Evolutionary conservation across 768 basidiomycete genomes (phyloP).

Genomic region (Russula abietina): DNA sequence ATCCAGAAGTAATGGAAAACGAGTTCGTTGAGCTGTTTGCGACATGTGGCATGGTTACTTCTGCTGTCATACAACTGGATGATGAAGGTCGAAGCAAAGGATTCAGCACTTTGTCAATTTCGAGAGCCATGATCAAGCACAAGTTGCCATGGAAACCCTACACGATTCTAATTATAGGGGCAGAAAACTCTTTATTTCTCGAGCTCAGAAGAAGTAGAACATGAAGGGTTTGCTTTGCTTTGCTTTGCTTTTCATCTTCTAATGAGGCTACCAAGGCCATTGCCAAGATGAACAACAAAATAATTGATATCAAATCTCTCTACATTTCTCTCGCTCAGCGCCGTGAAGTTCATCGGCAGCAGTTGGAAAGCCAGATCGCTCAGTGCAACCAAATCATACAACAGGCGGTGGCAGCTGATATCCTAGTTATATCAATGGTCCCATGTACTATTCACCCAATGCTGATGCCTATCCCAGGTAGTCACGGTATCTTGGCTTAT

Average conservation of each 20-base stretch:
- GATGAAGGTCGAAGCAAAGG: conserved; percentile 92
- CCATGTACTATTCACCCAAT: conserved; percentile 80
- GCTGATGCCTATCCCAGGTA: conserved; percentile 68
- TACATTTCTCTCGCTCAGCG: conserved; percentile 99
- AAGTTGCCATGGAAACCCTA: conserved; percentile 80
- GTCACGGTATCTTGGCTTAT: conserved; percentile 74
- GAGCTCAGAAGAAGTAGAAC: conserved; percentile 97
- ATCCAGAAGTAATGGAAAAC: conserved; percentile 72
- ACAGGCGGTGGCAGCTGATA: conserved; percentile 84
- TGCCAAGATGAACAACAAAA: conserved; percentile 99
- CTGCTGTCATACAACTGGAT: conserved; percentile 77
- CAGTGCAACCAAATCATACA: conserved; percentile 97
- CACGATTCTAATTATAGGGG: conserved; percentile 82
- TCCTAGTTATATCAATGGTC: conserved; percentile 78
- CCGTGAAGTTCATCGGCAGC: conserved; percentile 95
- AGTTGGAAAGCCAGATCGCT: conserved; percentile 97
- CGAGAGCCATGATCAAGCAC: conserved; percentile 87
- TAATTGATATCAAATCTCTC: conserved; percentile 96
- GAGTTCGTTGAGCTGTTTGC: conserved; percentile 82
- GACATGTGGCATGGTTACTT: conserved; percentile 77
- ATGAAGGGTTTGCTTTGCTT: conserved; percentile 98
- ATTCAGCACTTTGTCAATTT: conserved; percentile 98
- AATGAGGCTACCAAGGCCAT: conserved; percentile 99
- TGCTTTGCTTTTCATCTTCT: conserved; percentile 97
- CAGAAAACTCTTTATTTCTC: conserved; percentile 88